These are phyloP conservation scores for Penicillium soppii DNA, from an alignment of 495 filamentous ascomycete species.

Conservation along the genomic window DNA sequence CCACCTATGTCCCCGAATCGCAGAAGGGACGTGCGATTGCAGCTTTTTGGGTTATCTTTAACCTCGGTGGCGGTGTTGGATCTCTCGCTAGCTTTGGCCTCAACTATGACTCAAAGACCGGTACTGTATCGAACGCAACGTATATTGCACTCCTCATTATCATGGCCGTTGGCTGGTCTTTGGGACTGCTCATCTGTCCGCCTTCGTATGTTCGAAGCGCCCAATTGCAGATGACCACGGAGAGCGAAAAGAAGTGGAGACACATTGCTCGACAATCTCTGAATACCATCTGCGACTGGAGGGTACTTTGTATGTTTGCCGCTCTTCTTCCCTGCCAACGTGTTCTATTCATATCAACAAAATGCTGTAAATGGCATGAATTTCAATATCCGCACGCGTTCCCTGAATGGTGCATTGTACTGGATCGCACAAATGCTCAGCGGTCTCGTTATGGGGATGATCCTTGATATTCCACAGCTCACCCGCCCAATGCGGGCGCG, in stretches of 20 bases:
- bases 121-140: conserved; percentile 46
- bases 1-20: conserved; percentile 48
- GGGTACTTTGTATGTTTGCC: conserved; percentile 49
- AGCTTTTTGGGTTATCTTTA: conserved; percentile 56
- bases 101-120: conserved; percentile 44
- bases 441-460: conserved; percentile 47
- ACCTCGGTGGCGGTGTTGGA: conserved; percentile 50
- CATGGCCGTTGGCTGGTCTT: conserved; percentile 45
- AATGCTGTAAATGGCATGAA: conserved; percentile 52
- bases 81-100: conserved; percentile 48
- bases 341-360: conserved; percentile 76
- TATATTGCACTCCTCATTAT: conserved; percentile 51
- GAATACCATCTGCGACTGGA: conserved; percentile 35
- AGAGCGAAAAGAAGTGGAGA: conserved; percentile 31
- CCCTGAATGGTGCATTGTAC: conserved; percentile 53
- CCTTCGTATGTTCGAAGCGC: conserved; percentile 48
- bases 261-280: conserved; percentile 57
- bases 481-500: conserved; percentile 41
- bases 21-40: conserved; percentile 53
- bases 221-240: conserved; percentile 20
- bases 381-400: conserved; percentile 49
- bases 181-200: conserved; percentile 53
- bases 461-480: conserved; percentile 44
- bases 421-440: conserved; percentile 57
- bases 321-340: conserved; percentile 64